Evolutionary conservation across 306 rosid genomes (phyloP).

Genomic region (Vachellia pachyceras): DNA sequence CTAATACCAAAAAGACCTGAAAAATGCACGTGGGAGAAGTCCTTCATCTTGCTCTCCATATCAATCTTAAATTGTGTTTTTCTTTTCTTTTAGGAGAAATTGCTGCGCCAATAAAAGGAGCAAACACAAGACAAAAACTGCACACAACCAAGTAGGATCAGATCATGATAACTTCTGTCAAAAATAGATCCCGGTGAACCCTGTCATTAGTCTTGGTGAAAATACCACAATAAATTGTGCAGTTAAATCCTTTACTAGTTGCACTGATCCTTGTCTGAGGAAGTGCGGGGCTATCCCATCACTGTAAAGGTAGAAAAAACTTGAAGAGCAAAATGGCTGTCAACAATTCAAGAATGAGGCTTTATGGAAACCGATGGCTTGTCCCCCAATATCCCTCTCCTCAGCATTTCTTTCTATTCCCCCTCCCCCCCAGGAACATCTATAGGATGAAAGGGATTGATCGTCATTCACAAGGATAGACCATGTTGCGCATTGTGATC

Average conservation of each 20-base stretch:
- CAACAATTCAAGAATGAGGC: not conserved
- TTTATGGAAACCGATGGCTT: not conserved
- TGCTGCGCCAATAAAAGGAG: not conserved
- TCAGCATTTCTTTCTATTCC: not conserved
- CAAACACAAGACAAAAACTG: not conserved
- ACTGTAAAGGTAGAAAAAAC: not conserved
- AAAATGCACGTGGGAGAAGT: not conserved
- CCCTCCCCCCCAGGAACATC: not conserved
- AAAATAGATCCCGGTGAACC: not conserved
- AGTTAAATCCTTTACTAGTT: constrained; percentile 31
- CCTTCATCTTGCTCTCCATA: constrained; percentile 1
- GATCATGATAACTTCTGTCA: not conserved
- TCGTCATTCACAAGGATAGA: not conserved
- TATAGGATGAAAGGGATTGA: not conserved
- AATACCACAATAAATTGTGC: constrained; percentile 7
- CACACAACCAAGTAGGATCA: constrained; percentile 6
- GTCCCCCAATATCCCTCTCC: not conserved
- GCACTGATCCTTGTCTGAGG: not conserved
- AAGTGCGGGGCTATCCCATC: not conserved
- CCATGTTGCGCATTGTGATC: not conserved
- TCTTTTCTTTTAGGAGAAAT: not conserved
- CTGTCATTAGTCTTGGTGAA: not conserved
- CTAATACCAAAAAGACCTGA: constrained; percentile 13
- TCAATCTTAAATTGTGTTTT: not conserved
- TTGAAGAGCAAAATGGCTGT: not conserved